Conservation (phyloP, 106 monocot genomes). For the Acanthochlamys bracteata region DNA sequence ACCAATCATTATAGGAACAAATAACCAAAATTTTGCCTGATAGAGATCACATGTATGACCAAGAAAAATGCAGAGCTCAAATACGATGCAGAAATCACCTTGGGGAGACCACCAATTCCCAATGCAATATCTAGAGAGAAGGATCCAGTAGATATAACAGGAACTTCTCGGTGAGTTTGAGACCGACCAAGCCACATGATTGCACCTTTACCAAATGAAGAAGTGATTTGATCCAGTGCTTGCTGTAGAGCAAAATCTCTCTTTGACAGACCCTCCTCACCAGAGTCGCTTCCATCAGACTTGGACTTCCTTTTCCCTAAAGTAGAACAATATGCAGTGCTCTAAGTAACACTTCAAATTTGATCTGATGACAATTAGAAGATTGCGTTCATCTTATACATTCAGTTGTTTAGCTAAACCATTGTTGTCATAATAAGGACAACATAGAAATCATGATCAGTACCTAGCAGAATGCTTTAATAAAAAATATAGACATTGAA, state of each 20-base stretch:
- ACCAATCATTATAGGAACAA: too few species aligned
- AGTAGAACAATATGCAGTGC: background rate
- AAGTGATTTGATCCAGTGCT: slow-evolving; percentile 85
- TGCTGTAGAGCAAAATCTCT: slow-evolving; percentile 81
- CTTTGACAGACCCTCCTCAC: slow-evolving; percentile 67
- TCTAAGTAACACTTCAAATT: background rate
- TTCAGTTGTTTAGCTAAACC: background rate
- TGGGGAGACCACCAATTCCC: slow-evolving; percentile 97
- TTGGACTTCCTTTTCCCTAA: slow-evolving; percentile 53
- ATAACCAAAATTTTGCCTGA: too few species aligned
- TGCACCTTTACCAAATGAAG: slow-evolving; percentile 89
- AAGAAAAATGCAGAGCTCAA: too few species aligned
- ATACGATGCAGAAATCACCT: slow-evolving; percentile 33
- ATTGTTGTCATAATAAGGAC: too few species aligned
- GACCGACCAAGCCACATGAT: slow-evolving; percentile 99
- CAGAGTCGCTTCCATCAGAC: slow-evolving; percentile 62
- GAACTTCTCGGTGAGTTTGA: slow-evolving; percentile 62
- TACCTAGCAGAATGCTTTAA: too few species aligned
- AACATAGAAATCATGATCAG: too few species aligned
- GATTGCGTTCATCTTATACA: background rate
- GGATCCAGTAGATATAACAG: slow-evolving; percentile 88
- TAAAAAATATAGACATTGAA: too few species aligned
- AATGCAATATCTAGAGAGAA: slow-evolving; percentile 80
- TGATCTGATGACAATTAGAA: background rate
- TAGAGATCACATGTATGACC: too few species aligned